These are phyloP conservation scores for Spizellomyces punctatus DNA, from an alignment of 192 early-diverging fungal species.

Conservation along the genomic window DNA sequence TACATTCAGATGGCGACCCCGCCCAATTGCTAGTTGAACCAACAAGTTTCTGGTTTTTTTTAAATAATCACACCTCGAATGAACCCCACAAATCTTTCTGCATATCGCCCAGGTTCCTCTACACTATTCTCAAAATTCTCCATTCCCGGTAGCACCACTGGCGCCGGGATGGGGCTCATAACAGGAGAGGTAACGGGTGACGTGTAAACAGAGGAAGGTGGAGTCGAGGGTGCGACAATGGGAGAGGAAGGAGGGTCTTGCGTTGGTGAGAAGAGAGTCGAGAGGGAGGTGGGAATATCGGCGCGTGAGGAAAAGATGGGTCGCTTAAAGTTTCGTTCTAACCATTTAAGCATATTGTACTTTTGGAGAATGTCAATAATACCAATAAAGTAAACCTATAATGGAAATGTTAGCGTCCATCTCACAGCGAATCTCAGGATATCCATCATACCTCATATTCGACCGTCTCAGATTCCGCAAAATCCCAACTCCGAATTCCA, in stretches of 20 bases:
- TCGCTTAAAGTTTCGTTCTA: slow-evolving; percentile 39
- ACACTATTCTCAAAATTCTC: slow-evolving; percentile 32
- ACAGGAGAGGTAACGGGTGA: not conserved
- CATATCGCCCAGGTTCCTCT: slow-evolving; percentile 50
- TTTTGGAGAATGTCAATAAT: slow-evolving; percentile 48
- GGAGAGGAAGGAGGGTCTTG: not conserved
- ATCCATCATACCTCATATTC: slow-evolving; percentile 17
- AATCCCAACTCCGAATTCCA: slow-evolving; percentile 20
- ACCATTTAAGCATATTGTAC: slow-evolving; percentile 47
- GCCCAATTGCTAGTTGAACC: no score
- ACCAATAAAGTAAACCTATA: slow-evolving; percentile 42
- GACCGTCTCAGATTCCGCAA: slow-evolving; percentile 2
- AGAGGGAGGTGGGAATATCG: slow-evolving; percentile 14
- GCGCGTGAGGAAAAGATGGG: slow-evolving; percentile 12
- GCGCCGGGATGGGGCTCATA: not conserved
- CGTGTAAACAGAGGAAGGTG: not conserved
- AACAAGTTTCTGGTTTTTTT: no score
- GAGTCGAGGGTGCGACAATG: not conserved
- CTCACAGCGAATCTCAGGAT: not conserved
- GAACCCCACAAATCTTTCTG: slow-evolving; percentile 36
- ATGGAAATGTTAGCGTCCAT: not conserved
- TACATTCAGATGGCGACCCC: no score
- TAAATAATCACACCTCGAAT: slow-evolving; percentile 32
- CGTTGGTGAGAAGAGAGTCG: not conserved
- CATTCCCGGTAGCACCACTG: slow-evolving; percentile 17